Base-by-base conservation (phyloP, 345 rosid genomes). In the Eucalyptus leucophloia region DNA sequence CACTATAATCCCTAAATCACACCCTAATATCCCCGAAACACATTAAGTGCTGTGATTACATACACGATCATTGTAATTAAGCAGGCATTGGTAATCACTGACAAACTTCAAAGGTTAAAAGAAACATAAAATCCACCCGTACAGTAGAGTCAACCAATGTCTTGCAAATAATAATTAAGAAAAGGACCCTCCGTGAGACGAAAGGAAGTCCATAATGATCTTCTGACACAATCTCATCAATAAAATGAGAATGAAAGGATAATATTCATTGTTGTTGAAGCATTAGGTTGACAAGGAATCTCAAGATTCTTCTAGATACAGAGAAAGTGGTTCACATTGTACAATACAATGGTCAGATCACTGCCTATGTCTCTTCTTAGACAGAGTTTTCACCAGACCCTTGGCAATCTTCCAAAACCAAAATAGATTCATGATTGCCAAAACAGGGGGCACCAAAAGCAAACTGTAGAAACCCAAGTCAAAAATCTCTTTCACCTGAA, bases 381-480 rank as follows among this genome's bases (percentile, higher is more conserved):
- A 92, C 34, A 97, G 60, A 85, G 96, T 95, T 92, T 94, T 97
- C 83, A 95, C 87, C 95, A 97, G 42, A 86, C 99, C 98, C 91
- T 92, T 95, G 42, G 93, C 89, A 47, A 96, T 96, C 93, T 97
- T 97, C 96, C 96, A 95, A 90, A 96, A 96, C 98, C 99, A 97
- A 23, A 93, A 40, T 60, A 92, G 60, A 88, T 97, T 97, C 98
- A 96, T 94, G 34, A 90, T 12, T 53, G 93, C 90, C 90, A 97
- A 60, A 21, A 89, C 32, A 3, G 95, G 92, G 65, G 98, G 90
- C 88, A 95, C 93, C 32, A 89, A 60, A 44, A 97, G 93, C 93
- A 97, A 86, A 91, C 96, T 94, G 90, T 95, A 97, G 91, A 94
- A 95, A 49, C 98, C 98, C 88, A 95, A 56, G 15, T 97, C 94